These are phyloP conservation scores for Aspergillus quadrilineatus DNA, from an alignment of 2,329 filamentous ascomycete genomes.

Conservation along the genomic window DNA sequence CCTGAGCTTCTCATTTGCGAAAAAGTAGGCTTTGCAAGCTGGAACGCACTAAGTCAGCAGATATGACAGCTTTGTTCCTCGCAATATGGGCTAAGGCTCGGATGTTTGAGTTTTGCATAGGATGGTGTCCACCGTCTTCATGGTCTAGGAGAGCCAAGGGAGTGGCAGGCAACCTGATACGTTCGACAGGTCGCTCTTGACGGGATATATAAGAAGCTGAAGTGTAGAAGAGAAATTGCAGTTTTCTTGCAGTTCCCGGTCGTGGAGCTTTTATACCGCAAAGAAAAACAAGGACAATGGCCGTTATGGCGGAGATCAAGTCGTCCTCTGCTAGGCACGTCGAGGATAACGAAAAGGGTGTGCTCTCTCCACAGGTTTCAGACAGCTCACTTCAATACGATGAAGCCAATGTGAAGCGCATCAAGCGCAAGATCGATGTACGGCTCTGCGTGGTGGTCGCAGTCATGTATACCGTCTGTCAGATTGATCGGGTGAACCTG, in stretches of 20 bases:
- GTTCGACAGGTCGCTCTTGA: too few species aligned
- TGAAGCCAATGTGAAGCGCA: conserved; percentile 5
- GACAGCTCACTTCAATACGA: conserved; percentile 4
- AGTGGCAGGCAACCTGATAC: too few species aligned
- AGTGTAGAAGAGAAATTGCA: too few species aligned
- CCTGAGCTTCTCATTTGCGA: background rate
- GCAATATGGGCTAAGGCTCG: background rate
- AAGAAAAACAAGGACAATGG: background rate
- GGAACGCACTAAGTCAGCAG: background rate
- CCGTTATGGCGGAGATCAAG: background rate
- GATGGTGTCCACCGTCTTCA: too few species aligned
- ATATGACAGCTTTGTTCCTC: background rate
- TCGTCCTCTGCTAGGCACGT: background rate
- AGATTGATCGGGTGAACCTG: conserved; percentile 12
- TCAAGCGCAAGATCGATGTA: conserved; percentile 13
- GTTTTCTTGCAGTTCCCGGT: too few species aligned
- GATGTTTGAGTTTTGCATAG: too few species aligned
- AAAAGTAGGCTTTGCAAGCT: background rate
- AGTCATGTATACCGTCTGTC: conserved; percentile 15
- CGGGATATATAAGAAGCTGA: too few species aligned
- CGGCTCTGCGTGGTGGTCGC: conserved; percentile 9
- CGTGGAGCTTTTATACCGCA: too few species aligned
- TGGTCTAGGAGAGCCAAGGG: too few species aligned
- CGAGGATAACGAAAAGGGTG: conserved; percentile 1
- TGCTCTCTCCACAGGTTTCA: background rate